Conservation (phyloP, 352 stramenopile genomes). For the Discostella stelligera region DNA sequence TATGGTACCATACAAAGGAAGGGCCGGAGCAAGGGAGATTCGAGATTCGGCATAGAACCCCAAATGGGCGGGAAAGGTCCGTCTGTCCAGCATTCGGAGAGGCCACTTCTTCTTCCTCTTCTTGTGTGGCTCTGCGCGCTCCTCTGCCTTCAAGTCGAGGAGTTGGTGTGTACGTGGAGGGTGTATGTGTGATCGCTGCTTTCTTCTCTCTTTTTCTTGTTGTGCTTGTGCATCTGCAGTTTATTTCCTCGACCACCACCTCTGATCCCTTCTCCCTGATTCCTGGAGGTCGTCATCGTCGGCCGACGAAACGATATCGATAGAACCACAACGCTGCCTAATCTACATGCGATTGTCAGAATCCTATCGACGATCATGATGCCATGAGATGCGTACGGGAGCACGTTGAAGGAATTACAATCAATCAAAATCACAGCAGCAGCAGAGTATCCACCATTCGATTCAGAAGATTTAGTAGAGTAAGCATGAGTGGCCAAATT, state of each 20-base stretch:
- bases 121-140: background rate
- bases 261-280: too few species aligned
- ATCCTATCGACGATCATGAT: background rate
- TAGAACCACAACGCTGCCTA: background rate
- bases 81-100: background rate
- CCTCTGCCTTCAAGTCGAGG: too few species aligned
- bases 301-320: background rate
- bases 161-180: background rate
- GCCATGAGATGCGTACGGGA: conserved; percentile 4
- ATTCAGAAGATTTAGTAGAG: conserved; percentile 1
- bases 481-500: conserved; percentile 18
- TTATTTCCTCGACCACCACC: too few species aligned
- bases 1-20: too few species aligned
- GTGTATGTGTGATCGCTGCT: background rate
- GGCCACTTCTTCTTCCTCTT: background rate
- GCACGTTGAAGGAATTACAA: conserved; percentile 3
- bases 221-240: too few species aligned
- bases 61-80: background rate
- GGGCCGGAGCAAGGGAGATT: too few species aligned
- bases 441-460: background rate
- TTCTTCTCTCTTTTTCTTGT: background rate
- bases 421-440: too few species aligned
- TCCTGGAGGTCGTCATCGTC: background rate
- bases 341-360: background rate
- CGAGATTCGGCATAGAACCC: too few species aligned